Evolutionary conservation across 2,329 filamentous ascomycete species (phyloP), one percentile per base, ranked within the genome.

Genomic region (Aspergillus pseudoterreus): DNA sequence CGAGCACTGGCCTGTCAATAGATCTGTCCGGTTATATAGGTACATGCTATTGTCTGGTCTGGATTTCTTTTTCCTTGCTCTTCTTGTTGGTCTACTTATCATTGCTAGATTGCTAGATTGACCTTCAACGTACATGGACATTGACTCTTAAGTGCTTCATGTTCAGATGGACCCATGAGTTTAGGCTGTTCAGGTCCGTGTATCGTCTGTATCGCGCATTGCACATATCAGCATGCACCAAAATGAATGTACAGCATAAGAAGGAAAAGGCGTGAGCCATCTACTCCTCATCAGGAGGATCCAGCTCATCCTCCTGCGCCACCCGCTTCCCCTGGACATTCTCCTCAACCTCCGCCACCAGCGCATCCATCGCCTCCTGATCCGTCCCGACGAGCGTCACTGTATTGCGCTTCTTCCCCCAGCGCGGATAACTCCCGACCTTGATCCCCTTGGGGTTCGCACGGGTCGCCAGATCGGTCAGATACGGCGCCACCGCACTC

Each of bases 351-450:
- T 96, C 90, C 0, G 80, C 73, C 12, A 95, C 82, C 55, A 96
- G 71, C 46, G 83, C 85, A 68, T 96, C 90, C 66, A 97, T 81
- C 61, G 83, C 92, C 21, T 82, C 85, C 59, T 81, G 77, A 66
- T 96, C 88, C 58, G 83, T 84, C 14, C 79, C 84, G 14, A 96
- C 92, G 48, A 99, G 76, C 10, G 92, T 96, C 44, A 97, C 90
- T 0, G 91, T 94, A 71, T 97, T 97, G 57, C 80, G 80, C 63
- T 84, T 83, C 78, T 90, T 92, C 4, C 88, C 90, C 91, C 92
- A 96, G 50, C 90, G 79, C 33, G 94, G 94, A 72, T 99, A 97
- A 71, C 90, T 95, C 43, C 94, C 94, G 14, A 97, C 90, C 75
- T 97, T 97, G 63, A 97, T 81, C 3, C 90, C 91, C 63, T 82